A percentile compares a stretch with the other conserved stretches of the same genome.
Conservation (phyloP, 495 filamentous ascomycete genomes). For the Pyrenula aspistea region DNA sequence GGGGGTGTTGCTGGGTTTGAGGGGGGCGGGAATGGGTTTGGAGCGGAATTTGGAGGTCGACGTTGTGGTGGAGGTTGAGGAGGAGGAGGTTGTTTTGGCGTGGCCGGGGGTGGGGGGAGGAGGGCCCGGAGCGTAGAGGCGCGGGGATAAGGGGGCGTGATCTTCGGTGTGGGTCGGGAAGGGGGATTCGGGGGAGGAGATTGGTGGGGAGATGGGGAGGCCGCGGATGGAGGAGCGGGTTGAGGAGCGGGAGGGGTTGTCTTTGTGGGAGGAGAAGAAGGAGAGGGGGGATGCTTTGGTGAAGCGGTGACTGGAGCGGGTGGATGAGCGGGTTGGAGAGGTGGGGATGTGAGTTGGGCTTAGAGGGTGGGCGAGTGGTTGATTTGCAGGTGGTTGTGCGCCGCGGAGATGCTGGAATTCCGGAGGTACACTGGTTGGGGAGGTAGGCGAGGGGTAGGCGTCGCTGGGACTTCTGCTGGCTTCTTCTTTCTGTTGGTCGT, state of each 20-base stretch:
- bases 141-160: slow-evolving; percentile 42
- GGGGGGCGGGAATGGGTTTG: slow-evolving; percentile 5
- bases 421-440: slow-evolving; percentile 6
- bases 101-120: slow-evolving; percentile 31
- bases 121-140: slow-evolving; percentile 44
- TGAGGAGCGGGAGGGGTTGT: slow-evolving; percentile 42
- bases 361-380: slow-evolving; percentile 2
- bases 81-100: slow-evolving; percentile 10
- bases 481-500: slow-evolving; percentile 58
- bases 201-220: slow-evolving; percentile 44
- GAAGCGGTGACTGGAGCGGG: slow-evolving; percentile 23
- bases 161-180: slow-evolving; percentile 34
- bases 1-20: slow-evolving; percentile 10
- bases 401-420: slow-evolving; percentile 16
- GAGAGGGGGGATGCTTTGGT: slow-evolving; percentile 35
- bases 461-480: slow-evolving; percentile 7
- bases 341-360: slow-evolving; percentile 4
- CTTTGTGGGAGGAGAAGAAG: slow-evolving; percentile 37
- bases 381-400: slow-evolving; percentile 1
- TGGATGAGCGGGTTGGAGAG: slow-evolving; percentile 4
- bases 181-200: slow-evolving; percentile 35
- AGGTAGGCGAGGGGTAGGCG: slow-evolving; percentile 3
- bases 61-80: slow-evolving; percentile 8
- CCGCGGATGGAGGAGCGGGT: slow-evolving; percentile 40
- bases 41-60: background rate